Evolutionary conservation across 2,329 filamentous ascomycete genomes (phyloP).

Genomic region (Alternaria solani): DNA sequence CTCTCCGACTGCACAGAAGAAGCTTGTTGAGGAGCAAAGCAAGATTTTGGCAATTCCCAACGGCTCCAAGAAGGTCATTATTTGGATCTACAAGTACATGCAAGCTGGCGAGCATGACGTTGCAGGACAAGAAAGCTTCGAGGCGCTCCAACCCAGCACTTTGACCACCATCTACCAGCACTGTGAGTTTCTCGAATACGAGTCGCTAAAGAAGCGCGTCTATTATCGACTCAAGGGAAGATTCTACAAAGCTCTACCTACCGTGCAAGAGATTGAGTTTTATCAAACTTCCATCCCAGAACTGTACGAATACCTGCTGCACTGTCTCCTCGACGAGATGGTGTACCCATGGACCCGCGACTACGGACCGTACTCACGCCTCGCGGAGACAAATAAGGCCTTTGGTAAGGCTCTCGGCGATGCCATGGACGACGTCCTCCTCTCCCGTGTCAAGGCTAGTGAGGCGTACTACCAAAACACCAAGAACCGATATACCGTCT

Average conservation of each 20-base stretch:
- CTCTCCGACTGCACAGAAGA: conserved; percentile 25
- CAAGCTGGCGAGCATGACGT: conserved; percentile 26
- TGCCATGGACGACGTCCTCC: conserved; percentile 10
- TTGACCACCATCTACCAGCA: conserved; percentile 28
- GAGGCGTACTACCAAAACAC: conserved; percentile 14
- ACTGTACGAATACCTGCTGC: conserved; percentile 8
- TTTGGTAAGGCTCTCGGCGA: conserved; percentile 11
- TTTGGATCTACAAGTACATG: conserved; percentile 39
- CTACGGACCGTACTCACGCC: conserved; percentile 21
- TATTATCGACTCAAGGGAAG: conserved; percentile 15
- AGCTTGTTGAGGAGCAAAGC: conserved; percentile 16
- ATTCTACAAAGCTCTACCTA: conserved; percentile 13
- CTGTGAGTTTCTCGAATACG: conserved; percentile 26
- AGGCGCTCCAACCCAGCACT: conserved; percentile 15
- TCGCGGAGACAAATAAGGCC: conserved; percentile 5
- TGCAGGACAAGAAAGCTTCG: conserved; percentile 11
- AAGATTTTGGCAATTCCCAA: conserved; percentile 19
- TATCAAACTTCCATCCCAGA: conserved; percentile 18
- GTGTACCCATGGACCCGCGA: conserved; percentile 20
- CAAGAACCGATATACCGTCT: neutral
- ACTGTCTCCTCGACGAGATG: conserved; percentile 14
- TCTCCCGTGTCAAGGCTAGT: conserved; percentile 10
- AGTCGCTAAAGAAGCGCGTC: conserved; percentile 14
- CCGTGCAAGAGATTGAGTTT: conserved; percentile 14
- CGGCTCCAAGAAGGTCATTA: conserved; percentile 23